Evolutionary conservation across 345 rosid genomes (phyloP).

Genomic region (Camelina hispida): DNA sequence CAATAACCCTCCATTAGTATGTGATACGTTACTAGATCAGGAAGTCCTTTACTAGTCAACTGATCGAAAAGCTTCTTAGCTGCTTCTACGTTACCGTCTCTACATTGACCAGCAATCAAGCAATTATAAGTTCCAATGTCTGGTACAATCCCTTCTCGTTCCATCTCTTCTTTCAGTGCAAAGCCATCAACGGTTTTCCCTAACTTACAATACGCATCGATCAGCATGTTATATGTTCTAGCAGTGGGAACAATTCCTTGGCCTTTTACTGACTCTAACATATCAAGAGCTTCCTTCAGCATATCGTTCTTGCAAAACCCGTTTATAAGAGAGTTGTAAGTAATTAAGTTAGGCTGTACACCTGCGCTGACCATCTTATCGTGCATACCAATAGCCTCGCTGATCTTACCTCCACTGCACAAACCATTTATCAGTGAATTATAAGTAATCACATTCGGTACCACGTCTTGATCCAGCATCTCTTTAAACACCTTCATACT

Average conservation of each 20-base stretch:
- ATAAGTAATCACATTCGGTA: slow-evolving; percentile 63
- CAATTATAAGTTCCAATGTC: slow-evolving; percentile 67
- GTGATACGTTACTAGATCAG: slow-evolving; percentile 70
- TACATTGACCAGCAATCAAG: slow-evolving; percentile 71
- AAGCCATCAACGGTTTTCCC: slow-evolving; percentile 65
- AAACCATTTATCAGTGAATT: slow-evolving; percentile 65
- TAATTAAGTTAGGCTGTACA: slow-evolving; percentile 59
- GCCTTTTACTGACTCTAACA: slow-evolving; percentile 51
- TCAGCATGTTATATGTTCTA: slow-evolving; percentile 65
- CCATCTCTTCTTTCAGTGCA: slow-evolving; percentile 54
- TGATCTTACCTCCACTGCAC: slow-evolving; percentile 55
- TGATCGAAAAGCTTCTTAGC: slow-evolving; percentile 54
- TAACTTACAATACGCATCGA: slow-evolving; percentile 71
- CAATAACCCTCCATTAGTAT: slow-evolving; percentile 69
- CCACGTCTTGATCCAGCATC: slow-evolving; percentile 68
- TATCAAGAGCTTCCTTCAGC: slow-evolving; percentile 60
- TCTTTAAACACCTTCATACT: slow-evolving; percentile 67
- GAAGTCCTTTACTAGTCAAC: slow-evolving; percentile 52
- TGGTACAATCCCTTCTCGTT: slow-evolving; percentile 54
- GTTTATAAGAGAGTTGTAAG: slow-evolving; percentile 69
- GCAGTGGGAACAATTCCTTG: slow-evolving; percentile 54
- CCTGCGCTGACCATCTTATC: slow-evolving; percentile 64
- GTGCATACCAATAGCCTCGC: slow-evolving; percentile 55
- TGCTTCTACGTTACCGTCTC: slow-evolving; percentile 49
- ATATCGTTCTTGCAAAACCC: slow-evolving; percentile 71